Base-by-base conservation (phyloP, 2,329 filamentous ascomycete species). In the Penicillium concentricum region DNA sequence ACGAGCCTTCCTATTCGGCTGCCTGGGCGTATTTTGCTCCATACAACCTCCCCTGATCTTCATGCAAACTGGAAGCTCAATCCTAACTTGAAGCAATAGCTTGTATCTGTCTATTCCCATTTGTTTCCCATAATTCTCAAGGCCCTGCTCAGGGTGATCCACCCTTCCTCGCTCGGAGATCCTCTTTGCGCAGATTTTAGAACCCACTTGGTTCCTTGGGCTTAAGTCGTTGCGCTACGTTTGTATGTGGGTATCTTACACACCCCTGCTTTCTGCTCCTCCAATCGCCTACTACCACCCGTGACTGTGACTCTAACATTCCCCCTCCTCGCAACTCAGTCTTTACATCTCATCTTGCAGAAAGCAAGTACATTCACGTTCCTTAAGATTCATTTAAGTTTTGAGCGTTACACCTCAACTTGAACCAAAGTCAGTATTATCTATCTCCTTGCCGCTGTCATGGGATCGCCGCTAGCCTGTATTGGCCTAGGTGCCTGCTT, bases 1-100 rank as follows among this genome's bases (percentile, higher is more conserved):
- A 70, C 68, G 67, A 58, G 47, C n/a, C 42, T 37, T 28, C 54
- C 24, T 34, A 39, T 53, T 42, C 16, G 47, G 41, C 45, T 35
- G 48, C 30, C 53, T 48, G 13, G 24, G 35, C 34, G 45, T 15
- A 51, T 46, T 46, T 20, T 12, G 20, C 22, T 20, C 47, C 39
- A 56, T 52, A 46, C 39, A 44, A 38, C 22, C 34, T 42, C 42
- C 48, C 48, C 39, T 35, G 47, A 56, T 56, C 54, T 56, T 52
- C 54, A 52, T 56, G 41, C 34, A 45, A 41, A 56, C n/a, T 39
- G 39, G 28, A 42, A 46, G 46, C 39, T 43, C 39, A 4, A 52
- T 45, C 28, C 6, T 34, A 41, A 9, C 35, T 35, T 46, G 12
- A 51, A 34, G 26, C 20, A 22, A 55, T 55, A 50, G 28, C 52